Evolutionary conservation across 495 filamentous ascomycete species (phyloP).

Genomic region (Trichocladium antarcticum): DNA sequence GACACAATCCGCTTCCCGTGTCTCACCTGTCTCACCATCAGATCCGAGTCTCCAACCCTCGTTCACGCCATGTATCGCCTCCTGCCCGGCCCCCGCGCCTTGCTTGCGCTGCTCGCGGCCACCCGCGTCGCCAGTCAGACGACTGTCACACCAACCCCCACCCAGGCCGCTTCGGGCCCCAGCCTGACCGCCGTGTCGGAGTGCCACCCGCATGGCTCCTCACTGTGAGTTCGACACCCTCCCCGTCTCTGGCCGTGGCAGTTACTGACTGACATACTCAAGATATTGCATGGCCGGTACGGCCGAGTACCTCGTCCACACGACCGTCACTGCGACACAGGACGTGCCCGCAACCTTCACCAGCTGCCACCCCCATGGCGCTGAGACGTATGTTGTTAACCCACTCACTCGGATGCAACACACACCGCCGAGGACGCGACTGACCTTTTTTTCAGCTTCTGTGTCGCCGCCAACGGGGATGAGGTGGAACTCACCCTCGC

Average conservation of each 20-base stretch:
- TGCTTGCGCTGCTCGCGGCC: conserved; percentile 6
- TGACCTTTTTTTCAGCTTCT: conserved; percentile 23
- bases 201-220: conserved; percentile 8
- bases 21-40: neutral
- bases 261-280: neutral
- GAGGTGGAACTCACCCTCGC: conserved; percentile 11
- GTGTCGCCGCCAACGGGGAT: conserved; percentile 37
- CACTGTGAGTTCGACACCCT: neutral
- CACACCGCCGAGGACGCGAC: too few relatives aligned
- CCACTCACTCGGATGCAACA: neutral
- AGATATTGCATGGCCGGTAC: conserved; percentile 13
- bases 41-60: neutral
- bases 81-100: conserved; percentile 4
- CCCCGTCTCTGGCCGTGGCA: too few relatives aligned
- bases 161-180: neutral
- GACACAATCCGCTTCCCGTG: neutral
- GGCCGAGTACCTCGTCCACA: conserved; percentile 13
- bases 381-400: conserved; percentile 10
- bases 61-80: conserved; percentile 9
- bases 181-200: conserved; percentile 14
- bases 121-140: neutral
- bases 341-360: conserved; percentile 15
- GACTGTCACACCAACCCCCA: neutral
- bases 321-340: conserved; percentile 11
- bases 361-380: conserved; percentile 17